Base-by-base conservation (phyloP, 208 protist genomes). In the Trypanosoma conorhini region DNA sequence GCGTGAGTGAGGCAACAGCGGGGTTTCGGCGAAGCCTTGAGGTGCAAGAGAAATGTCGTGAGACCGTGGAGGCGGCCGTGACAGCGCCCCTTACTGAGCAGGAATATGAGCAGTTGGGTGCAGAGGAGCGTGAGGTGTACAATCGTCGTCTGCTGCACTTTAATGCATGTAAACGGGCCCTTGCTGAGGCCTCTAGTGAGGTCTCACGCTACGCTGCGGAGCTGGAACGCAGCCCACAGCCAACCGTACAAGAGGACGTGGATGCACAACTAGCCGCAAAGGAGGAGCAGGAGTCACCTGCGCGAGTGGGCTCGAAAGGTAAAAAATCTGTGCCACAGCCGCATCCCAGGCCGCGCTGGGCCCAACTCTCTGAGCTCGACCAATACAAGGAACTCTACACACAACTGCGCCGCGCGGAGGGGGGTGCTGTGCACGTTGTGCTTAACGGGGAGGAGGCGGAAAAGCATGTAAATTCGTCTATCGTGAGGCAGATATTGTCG, bases 101-200 rank as follows among this genome's bases (percentile, higher is more conserved):
- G 10, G 85, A 76, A 17, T 97, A 91, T 76, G 94, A 93, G 64
- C 61, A 66, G 30, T 62, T 95, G 9, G 55, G 26, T 31, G 69
- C 62, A 21, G 75, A 64, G 31, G 83, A 84, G 21, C 88, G 85
- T 0, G 81, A 89, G 17, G 68, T 71, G 12, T 94, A 95, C 81
- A 94, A 96, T 69, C 51, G 56, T 9, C 80, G 79, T 12, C 80
- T 96, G 19, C 83, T 94, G 73, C 79, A 91, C 58, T 89, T 83
- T 66, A 95, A 93, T 58, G 85, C 93, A 67, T 93, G 88, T 69
- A 85, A 86, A 40, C 76, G 80, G 40, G 82, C 85, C 30, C 62
- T 94, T 52, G 69, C 78, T 13, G 74, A 67, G 15, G 80, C 75
- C 48, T 72, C 61, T 50, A 79, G 67, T 28, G 52, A 55, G 56